Evolutionary conservation across 345 rosid genomes (phyloP).

Genomic region (Erodium maritimum): DNA sequence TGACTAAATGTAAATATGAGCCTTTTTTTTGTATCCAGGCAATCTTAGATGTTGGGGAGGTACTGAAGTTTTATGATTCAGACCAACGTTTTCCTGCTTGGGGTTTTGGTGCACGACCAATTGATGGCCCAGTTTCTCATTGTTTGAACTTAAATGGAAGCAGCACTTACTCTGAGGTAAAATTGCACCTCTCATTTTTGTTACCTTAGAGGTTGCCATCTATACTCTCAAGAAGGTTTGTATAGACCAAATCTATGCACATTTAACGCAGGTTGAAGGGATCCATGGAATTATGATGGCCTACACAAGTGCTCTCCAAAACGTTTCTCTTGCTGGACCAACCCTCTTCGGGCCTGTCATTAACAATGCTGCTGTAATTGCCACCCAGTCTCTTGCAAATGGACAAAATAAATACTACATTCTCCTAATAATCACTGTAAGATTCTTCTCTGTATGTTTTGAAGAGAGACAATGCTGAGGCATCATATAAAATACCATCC

Average conservation of each 20-base stretch:
- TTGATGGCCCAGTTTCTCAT: slow-evolving; percentile 91
- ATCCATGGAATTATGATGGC: slow-evolving; percentile 74
- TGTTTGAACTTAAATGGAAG: slow-evolving; percentile 86
- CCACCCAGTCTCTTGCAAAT: slow-evolving; percentile 51
- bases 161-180: slow-evolving; percentile 66
- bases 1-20: neutral
- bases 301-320: slow-evolving; percentile 63
- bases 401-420: slow-evolving; percentile 52
- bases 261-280: slow-evolving; percentile 58
- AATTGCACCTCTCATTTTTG: neutral
- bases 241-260: neutral
- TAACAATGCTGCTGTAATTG: slow-evolving; percentile 57
- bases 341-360: slow-evolving; percentile 89
- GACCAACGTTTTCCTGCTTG: slow-evolving; percentile 83
- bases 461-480: neutral
- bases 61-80: slow-evolving; percentile 73
- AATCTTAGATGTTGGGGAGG: slow-evolving; percentile 80
- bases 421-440: slow-evolving; percentile 83
- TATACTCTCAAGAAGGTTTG: neutral
- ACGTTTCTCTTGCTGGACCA: slow-evolving; percentile 89
- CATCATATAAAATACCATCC: slow-evolving; percentile 7
- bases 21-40: slow-evolving; percentile 31
- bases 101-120: slow-evolving; percentile 99
- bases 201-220: neutral
- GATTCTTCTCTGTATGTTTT: slow-evolving; percentile 10